phyloP scores from a whole-genome alignment of 2,329 filamentous ascomycete species.

The Colletotrichum liaoningense region DNA sequence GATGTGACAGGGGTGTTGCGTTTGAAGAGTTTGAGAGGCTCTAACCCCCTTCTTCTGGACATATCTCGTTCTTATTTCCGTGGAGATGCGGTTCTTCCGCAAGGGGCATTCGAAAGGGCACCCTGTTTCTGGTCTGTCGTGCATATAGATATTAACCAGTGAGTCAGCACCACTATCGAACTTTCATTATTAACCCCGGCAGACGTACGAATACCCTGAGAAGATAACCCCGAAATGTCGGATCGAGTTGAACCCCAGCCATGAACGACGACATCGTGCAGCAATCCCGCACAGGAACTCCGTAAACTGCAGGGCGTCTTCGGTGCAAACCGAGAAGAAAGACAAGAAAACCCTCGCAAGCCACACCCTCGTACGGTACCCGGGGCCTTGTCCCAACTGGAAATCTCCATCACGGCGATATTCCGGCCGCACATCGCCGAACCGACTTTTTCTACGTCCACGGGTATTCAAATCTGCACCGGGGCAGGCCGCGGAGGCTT shows the following conservation, averaged over 20 bases:
- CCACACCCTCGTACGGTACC: not conserved
- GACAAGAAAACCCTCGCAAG: not conserved
- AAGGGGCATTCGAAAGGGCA: not conserved
- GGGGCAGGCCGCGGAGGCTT: not conserved
- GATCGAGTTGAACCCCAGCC: not conserved
- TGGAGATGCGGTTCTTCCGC: not conserved
- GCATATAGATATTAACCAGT: not conserved
- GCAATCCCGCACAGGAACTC: not conserved
- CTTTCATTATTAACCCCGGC: not conserved
- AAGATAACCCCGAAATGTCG: not conserved
- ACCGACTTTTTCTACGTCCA: not conserved
- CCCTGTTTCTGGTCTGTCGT: not conserved
- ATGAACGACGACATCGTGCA: not conserved
- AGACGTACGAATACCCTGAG: not conserved
- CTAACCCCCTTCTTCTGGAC: not conserved
- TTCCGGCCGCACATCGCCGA: conserved; percentile 14
- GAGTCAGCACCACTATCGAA: not conserved
- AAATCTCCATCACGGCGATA: not conserved
- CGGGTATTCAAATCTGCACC: not conserved
- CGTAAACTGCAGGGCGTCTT: not conserved
- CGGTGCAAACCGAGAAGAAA: not conserved
- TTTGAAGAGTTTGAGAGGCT: not conserved
- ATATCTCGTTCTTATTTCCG: not conserved
- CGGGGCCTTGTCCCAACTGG: not conserved
- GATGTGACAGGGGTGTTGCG: not conserved